Conservation (phyloP, 495 filamentous ascomycete species). For the Cercophora newfieldiana region DNA sequence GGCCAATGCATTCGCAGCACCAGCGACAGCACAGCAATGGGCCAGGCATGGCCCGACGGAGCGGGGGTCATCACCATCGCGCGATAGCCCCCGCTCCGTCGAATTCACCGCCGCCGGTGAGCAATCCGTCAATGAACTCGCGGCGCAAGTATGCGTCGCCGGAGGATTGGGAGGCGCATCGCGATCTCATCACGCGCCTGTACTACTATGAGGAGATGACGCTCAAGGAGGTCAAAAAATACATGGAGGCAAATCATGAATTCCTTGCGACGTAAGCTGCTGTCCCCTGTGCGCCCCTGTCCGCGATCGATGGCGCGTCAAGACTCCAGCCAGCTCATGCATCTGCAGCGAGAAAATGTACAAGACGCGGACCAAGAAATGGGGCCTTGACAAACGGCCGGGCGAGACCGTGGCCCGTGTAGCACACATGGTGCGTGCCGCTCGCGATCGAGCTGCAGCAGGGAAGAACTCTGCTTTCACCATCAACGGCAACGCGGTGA, state of each 20-base stretch:
- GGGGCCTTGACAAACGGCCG: slow-evolving; percentile 44
- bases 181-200: slow-evolving; percentile 26
- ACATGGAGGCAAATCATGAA: slow-evolving; percentile 40
- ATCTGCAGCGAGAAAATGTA: slow-evolving; percentile 43
- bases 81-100: background rate
- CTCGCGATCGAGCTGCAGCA: slow-evolving; percentile 32
- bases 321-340: background rate
- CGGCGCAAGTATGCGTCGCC: background rate
- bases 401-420: slow-evolving; percentile 40
- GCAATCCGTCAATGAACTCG: background rate
- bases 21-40: background rate
- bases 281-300: background rate
- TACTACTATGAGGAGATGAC: slow-evolving; percentile 44
- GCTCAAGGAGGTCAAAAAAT: slow-evolving; percentile 41
- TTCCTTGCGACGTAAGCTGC: slow-evolving; percentile 45
- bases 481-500: slow-evolving; percentile 36
- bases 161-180: slow-evolving; percentile 27
- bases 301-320: background rate
- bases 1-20: background rate
- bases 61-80: background rate
- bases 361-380: slow-evolving; percentile 45
- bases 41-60: background rate
- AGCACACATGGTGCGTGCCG: slow-evolving; percentile 37
- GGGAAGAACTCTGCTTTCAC: slow-evolving; percentile 37
- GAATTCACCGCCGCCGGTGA: background rate